A percentile compares a stretch with the other conserved stretches of the same genome.
Conservation (phyloP, 805 yeast genomes). For the Clavispora fructus region DNA sequence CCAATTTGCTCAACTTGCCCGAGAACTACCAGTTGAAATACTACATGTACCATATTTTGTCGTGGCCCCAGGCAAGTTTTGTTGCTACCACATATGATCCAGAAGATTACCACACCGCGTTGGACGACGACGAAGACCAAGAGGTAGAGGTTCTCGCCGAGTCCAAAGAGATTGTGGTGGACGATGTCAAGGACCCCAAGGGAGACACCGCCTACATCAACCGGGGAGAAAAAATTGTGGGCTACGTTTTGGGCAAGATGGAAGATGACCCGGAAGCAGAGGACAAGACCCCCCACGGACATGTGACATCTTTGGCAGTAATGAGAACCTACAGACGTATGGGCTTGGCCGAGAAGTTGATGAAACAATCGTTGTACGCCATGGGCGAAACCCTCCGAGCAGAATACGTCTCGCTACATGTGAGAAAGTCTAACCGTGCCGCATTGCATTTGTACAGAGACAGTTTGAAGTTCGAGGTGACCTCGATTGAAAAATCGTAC, state of each 20-base stretch:
- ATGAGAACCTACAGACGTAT: conserved; percentile 93
- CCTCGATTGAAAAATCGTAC: conserved; percentile 78
- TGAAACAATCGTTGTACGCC: conserved; percentile 79
- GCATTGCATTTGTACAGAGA: conserved; percentile 89
- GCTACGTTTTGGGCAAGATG: conserved; percentile 94
- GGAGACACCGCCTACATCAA: conserved; percentile 62
- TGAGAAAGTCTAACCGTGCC: conserved; percentile 87
- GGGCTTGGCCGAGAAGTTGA: conserved; percentile 89
- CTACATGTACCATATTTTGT: conserved; percentile 85
- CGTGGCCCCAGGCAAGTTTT: conserved; percentile 98
- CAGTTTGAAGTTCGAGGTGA: conserved; percentile 76
- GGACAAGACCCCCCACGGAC: conserved; percentile 81
- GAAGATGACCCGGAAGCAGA: conserved; percentile 84
- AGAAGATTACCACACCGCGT: conserved; percentile 10
- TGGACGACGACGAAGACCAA: conserved; percentile 20
- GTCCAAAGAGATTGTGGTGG: conserved; percentile 15
- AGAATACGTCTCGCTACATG: conserved; percentile 83
- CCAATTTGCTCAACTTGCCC: conserved; percentile 85
- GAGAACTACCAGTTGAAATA: conserved; percentile 91
- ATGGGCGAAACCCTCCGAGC: conserved; percentile 79
- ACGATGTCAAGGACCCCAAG: conserved; percentile 34
- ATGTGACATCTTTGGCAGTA: conserved; percentile 88
- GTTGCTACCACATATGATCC: conserved; percentile 78
- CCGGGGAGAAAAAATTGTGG: conserved; percentile 80
- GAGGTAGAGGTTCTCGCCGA: conserved; percentile 18